Evolutionary conservation across 306 rosid genomes (phyloP).

Genomic region (peach (Prunus persica)): DNA sequence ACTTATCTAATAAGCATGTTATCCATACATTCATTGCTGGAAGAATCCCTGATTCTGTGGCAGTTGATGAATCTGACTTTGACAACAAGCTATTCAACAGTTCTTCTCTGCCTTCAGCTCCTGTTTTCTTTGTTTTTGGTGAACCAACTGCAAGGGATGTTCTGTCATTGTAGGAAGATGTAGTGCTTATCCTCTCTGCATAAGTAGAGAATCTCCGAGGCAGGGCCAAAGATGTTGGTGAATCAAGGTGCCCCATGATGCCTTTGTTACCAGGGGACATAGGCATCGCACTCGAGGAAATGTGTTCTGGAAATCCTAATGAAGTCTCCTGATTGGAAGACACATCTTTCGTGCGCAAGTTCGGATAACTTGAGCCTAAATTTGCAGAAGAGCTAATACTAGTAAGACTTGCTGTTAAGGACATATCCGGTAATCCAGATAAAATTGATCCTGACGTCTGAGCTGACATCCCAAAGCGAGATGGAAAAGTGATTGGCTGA

Average conservation of each 20-base stretch:
- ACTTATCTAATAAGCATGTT: constrained; percentile 19
- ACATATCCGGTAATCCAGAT: constrained; percentile 70
- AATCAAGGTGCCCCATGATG: constrained; percentile 64
- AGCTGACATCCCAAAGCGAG: constrained; percentile 66
- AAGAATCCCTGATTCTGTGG: constrained; percentile 49
- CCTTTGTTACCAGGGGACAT: constrained; percentile 57
- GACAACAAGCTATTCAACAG: constrained; percentile 59
- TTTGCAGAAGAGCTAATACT: constrained; percentile 47
- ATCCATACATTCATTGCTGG: constrained; percentile 62
- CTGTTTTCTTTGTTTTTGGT: constrained; percentile 88
- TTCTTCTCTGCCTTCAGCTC: constrained; percentile 87
- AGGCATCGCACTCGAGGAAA: constrained; percentile 45
- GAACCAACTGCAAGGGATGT: constrained; percentile 63
- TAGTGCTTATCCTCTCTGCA: constrained; percentile 86
- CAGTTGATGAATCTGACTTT: constrained; percentile 58
- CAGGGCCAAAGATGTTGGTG: constrained; percentile 50
- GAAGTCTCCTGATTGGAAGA: constrained; percentile 69
- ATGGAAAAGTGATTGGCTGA: constrained; percentile 55
- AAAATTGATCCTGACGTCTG: constrained; percentile 66
- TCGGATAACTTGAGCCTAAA: constrained; percentile 49
- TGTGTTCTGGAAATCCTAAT: constrained; percentile 53
- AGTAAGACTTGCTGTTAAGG: constrained; percentile 42
- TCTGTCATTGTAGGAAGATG: constrained; percentile 65
- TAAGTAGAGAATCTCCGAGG: constrained; percentile 81
- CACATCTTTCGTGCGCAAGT: constrained; percentile 59